Evolutionary conservation across 805 yeast species (phyloP).

Genomic region (Dipodascus albidus): DNA sequence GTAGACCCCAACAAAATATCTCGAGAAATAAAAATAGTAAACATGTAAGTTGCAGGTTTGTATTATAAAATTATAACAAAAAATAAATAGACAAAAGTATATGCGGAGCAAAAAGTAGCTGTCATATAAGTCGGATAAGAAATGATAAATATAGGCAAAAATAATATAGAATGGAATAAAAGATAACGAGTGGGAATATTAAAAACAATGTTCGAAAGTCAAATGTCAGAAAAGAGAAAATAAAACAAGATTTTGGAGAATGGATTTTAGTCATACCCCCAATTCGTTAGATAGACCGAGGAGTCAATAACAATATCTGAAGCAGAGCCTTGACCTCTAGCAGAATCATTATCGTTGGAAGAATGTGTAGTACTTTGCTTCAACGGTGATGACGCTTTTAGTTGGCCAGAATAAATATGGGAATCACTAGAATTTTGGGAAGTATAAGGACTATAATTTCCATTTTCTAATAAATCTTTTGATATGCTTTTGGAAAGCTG

Average conservation of each 20-base stretch:
- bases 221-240: not conserved
- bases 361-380: not conserved
- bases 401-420: not conserved
- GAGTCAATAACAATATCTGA: not conserved
- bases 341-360: not conserved
- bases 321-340: not conserved
- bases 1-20: no score
- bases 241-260: not conserved
- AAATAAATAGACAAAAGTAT: no score
- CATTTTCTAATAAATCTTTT: not conserved
- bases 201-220: no score
- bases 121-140: no score
- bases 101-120: no score
- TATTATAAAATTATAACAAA: no score
- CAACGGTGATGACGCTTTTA: not conserved
- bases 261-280: not conserved
- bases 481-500: not conserved
- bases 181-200: no score
- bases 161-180: no score
- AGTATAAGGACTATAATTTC: not conserved
- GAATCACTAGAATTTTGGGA: not conserved
- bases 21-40: no score
- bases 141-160: no score
- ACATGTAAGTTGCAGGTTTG: no score
- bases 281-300: not conserved